These are phyloP conservation scores for Datura wrightii DNA, from an alignment of 257 asterid genomes.

Conservation along the genomic window DNA sequence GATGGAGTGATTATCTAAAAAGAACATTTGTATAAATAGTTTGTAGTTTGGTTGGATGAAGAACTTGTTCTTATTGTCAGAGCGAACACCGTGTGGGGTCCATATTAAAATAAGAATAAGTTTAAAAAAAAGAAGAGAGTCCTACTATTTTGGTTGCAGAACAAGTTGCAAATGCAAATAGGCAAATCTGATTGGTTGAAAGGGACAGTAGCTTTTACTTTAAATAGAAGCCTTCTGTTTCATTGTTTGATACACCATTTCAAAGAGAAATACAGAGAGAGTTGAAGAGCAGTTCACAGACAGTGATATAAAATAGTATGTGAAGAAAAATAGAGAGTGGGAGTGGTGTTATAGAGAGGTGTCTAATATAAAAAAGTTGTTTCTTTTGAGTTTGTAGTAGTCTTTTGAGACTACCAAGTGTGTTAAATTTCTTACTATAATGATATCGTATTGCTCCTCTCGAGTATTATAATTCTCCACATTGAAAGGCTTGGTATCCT, in stretches of 20 bases:
- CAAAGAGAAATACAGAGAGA: neutral
- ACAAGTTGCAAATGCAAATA: neutral
- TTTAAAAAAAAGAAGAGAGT: neutral
- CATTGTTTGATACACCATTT: neutral
- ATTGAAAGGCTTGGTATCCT: too few relatives aligned
- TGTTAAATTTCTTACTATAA: neutral
- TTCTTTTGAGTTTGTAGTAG: neutral
- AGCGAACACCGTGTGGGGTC: neutral
- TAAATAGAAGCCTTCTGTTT: neutral
- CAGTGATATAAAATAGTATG: neutral
- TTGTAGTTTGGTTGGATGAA: neutral
- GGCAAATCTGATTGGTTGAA: conserved; percentile 4
- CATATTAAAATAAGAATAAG: neutral
- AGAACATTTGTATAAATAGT: neutral
- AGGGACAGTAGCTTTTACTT: neutral
- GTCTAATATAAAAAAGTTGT: neutral
- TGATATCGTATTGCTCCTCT: neutral
- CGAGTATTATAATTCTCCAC: neutral
- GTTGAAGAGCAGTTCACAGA: neutral
- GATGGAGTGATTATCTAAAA: neutral
- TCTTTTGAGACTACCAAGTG: neutral
- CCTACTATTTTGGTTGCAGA: neutral
- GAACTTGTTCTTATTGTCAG: neutral
- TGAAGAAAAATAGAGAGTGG: neutral
- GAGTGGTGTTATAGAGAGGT: neutral